Conservation (phyloP, 2,329 filamentous ascomycete species). For the Xylariaceae sp. region DNA sequence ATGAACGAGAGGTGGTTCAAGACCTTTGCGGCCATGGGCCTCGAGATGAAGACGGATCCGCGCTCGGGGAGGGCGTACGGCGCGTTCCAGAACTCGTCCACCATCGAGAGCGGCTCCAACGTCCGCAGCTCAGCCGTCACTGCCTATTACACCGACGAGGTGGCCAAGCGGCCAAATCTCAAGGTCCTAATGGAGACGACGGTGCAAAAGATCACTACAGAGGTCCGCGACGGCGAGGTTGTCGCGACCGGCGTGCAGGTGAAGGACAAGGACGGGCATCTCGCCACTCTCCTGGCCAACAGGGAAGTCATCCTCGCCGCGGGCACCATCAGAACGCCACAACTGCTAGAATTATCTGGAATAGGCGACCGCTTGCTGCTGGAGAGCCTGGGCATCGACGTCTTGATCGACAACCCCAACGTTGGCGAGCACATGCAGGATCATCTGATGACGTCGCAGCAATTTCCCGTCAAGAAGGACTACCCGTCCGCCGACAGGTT, state of each 20-base stretch:
- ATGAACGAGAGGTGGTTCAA: constrained; percentile 35
- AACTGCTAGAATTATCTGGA: constrained; percentile 33
- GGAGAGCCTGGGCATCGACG: constrained; percentile 15
- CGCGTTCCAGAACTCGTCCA: constrained; percentile 30
- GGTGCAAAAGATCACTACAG: constrained; percentile 31
- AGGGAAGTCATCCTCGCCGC: constrained; percentile 39
- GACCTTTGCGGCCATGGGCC: constrained; percentile 31
- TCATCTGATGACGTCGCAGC: constrained; percentile 33
- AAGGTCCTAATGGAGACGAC: constrained; percentile 31
- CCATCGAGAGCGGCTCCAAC: constrained; percentile 29
- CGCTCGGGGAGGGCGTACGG: constrained; percentile 28
- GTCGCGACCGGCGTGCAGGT: constrained; percentile 32
- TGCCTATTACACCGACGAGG: constrained; percentile 31
- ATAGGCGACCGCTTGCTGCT: constrained; percentile 38
- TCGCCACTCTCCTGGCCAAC: constrained; percentile 11
- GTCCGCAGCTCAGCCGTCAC: constrained; percentile 31
- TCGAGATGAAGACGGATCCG: constrained; percentile 31
- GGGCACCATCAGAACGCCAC: constrained; percentile 34
- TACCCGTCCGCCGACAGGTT: constrained; percentile 34
- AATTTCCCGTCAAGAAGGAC: constrained; percentile 37
- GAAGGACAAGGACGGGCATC: constrained; percentile 21
- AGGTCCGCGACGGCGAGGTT: constrained; percentile 19
- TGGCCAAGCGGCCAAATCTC: constrained; percentile 31
- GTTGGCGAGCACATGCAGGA: constrained; percentile 45
- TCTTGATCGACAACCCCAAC: constrained; percentile 36